Evolutionary conservation across 495 filamentous ascomycete species (phyloP).

Genomic region (Clohesyomyces aquaticus): DNA sequence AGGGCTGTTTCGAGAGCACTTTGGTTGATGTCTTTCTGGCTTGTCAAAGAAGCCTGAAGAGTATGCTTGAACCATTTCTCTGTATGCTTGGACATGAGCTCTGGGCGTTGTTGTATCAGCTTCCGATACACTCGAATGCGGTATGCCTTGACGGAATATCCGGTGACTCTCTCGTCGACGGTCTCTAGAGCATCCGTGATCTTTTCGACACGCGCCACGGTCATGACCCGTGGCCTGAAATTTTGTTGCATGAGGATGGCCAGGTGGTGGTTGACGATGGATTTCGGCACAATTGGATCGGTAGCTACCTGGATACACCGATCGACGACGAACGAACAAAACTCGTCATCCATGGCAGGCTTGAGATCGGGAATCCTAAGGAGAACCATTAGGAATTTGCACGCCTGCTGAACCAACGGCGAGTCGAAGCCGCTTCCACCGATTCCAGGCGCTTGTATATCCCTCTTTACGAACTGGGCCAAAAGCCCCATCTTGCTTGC

Average conservation of each 20-base stretch:
- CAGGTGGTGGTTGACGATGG: slow-evolving; percentile 75
- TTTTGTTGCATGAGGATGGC: slow-evolving; percentile 75
- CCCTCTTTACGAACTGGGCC: slow-evolving; percentile 76
- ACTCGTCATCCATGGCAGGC: slow-evolving; percentile 69
- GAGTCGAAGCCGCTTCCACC: slow-evolving; percentile 50
- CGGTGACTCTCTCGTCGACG: slow-evolving; percentile 73
- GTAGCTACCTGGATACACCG: slow-evolving; percentile 71
- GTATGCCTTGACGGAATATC: slow-evolving; percentile 73
- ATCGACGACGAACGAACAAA: slow-evolving; percentile 77
- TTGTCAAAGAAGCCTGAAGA: slow-evolving; percentile 79
- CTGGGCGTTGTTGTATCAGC: slow-evolving; percentile 68
- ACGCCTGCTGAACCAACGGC: slow-evolving; percentile 71
- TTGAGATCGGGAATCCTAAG: slow-evolving; percentile 69
- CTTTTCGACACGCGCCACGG: slow-evolving; percentile 63
- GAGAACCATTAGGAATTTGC: slow-evolving; percentile 74
- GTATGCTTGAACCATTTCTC: slow-evolving; percentile 77
- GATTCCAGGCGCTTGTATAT: slow-evolving; percentile 60
- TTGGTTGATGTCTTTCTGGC: slow-evolving; percentile 70
- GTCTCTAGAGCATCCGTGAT: slow-evolving; percentile 69
- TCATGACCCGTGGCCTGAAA: slow-evolving; percentile 76
- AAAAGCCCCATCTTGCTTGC: slow-evolving; percentile 74
- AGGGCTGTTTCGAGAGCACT: slow-evolving; percentile 75
- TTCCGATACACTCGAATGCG: slow-evolving; percentile 76
- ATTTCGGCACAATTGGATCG: slow-evolving; percentile 69
- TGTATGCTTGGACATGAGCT: slow-evolving; percentile 64